These are phyloP conservation scores for Cyberlindnera euphorbiiphila DNA, from an alignment of 805 yeast genomes.

Conservation along the genomic window DNA sequence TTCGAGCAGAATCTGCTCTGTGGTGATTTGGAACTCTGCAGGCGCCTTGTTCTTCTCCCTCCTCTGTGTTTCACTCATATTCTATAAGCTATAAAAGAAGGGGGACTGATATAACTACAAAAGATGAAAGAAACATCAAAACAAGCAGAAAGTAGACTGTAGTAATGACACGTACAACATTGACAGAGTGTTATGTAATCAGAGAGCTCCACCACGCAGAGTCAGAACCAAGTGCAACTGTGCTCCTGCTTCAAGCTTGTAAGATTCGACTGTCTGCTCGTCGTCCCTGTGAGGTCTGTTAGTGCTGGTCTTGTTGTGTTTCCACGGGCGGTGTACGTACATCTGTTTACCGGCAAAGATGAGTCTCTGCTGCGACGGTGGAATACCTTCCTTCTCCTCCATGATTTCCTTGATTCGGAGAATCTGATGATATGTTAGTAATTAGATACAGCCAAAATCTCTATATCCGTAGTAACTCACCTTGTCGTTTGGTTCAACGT, in stretches of 20 bases:
- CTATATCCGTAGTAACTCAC: slow-evolving; percentile 32
- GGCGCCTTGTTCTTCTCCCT: slow-evolving; percentile 37
- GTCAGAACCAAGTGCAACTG: slow-evolving; percentile 89
- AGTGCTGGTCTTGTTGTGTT: slow-evolving; percentile 6
- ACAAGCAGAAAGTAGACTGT: background rate
- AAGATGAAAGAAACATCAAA: background rate
- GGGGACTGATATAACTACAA: no score
- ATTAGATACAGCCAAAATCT: slow-evolving; percentile 9
- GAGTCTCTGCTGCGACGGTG: slow-evolving; percentile 92
- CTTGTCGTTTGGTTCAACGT: slow-evolving; percentile 64
- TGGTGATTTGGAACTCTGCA: slow-evolving; percentile 55
- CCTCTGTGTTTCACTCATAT: background rate
- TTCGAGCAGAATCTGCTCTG: slow-evolving; percentile 59
- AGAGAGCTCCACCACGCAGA: slow-evolving; percentile 72
- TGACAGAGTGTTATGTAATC: slow-evolving; percentile 4
- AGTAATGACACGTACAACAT: slow-evolving; percentile 3
- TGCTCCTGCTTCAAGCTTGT: slow-evolving; percentile 81
- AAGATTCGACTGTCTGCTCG: slow-evolving; percentile 63
- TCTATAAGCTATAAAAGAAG: background rate
- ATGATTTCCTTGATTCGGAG: slow-evolving; percentile 81
- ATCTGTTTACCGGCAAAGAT: slow-evolving; percentile 89
- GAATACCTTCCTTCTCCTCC: slow-evolving; percentile 96
- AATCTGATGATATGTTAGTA: slow-evolving; percentile 37
- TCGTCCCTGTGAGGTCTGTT: slow-evolving; percentile 50
- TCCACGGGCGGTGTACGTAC: slow-evolving; percentile 37